Base-by-base conservation (phyloP, 108 stramenopile species). In the Aurantiochytrium sp. region DNA sequence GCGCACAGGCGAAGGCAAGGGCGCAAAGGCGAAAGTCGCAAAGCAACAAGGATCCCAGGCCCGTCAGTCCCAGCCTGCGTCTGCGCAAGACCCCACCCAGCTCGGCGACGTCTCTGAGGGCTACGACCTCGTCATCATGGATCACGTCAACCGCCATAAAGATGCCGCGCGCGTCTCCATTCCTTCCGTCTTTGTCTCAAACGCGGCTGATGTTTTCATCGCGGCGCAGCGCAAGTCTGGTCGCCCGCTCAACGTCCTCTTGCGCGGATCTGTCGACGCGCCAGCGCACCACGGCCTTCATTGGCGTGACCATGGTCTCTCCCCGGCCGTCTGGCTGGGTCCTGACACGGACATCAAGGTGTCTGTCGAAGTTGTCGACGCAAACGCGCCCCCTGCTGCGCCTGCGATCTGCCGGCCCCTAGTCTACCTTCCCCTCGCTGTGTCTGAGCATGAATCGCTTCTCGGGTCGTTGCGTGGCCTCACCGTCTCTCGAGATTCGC, bases 161-260 rank as follows among this genome's bases (percentile, higher is more conserved):
- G 76, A 83, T 35, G 76, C 76, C 3, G n/a, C 51, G n/a, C 49
- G 23, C 43, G 51, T 83, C 14, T 16, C 6, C 45, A 83, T 83
- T 35, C 76, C 76, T 35, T 83, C 76, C 12, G 76, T 83, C 23
- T 83, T 83, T 53, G 76, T 83, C 49, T 83, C 76, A 12, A 83
- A 83, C 28, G 76, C 76, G 45, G 76, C 76, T 6, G 51, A 53
- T 53, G 6, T 25, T 8, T 83, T 45, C 28, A 53, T 83, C 3
- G 51, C 45, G 25, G 45, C 76, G n/a, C 76, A 28, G 10, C n/a
- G 19, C 51, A 47, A 53, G 25, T 10, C 76, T 12, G 5, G 4
- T 45, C 49, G 76, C 49, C 12, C 45, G 23, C n/a, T 83, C 51
- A 83, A 83, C 6, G 76, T 83, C 25, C 14, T 25, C 10, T 45